Evolutionary conservation across 2,329 filamentous ascomycete genomes (phyloP).

Genomic region (Ophiobolus disseminans): DNA sequence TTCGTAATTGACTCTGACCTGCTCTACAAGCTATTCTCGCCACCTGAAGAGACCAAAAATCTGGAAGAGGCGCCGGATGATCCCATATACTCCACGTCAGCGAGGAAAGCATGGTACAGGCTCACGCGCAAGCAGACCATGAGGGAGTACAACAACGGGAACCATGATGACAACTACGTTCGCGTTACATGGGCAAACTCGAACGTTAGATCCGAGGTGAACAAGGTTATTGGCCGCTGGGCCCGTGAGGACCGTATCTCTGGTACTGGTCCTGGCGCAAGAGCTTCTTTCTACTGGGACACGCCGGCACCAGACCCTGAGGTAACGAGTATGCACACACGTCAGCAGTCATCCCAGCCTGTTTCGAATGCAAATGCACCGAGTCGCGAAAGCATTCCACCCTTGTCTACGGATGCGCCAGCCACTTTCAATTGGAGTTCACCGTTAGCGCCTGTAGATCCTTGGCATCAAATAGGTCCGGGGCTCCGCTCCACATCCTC

Average conservation of each 20-base stretch:
- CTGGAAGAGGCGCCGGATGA: constrained; percentile 32
- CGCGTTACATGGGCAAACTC: constrained; percentile 49
- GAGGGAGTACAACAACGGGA: constrained; percentile 46
- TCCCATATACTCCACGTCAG: constrained; percentile 42
- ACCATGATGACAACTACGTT: constrained; percentile 46
- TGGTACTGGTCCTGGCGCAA: constrained; percentile 42
- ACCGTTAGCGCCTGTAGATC: constrained; percentile 24
- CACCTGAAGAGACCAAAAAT: constrained; percentile 6
- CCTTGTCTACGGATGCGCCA: constrained; percentile 26
- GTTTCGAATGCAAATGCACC: constrained; percentile 20
- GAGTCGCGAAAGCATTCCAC: constrained; percentile 27
- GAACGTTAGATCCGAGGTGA: constrained; percentile 39
- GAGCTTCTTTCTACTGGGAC: constrained; percentile 50
- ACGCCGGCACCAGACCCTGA: constrained; percentile 30
- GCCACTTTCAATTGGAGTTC: constrained; percentile 48
- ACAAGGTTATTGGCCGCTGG: constrained; percentile 47
- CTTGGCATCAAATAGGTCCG: constrained; percentile 28
- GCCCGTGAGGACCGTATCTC: constrained; percentile 47
- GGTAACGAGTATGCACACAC: constrained; percentile 22
- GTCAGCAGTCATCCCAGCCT: constrained; percentile 32
- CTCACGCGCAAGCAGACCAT: constrained; percentile 49
- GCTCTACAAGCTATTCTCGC: constrained; percentile 38
- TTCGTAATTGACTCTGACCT: constrained; percentile 26
- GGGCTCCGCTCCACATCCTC: constrained; percentile 21
- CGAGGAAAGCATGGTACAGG: constrained; percentile 51